phyloP scores from a whole-genome alignment of 2,329 filamentous ascomycete genomes.

The Phaeosphaeriaceae sp. region DNA sequence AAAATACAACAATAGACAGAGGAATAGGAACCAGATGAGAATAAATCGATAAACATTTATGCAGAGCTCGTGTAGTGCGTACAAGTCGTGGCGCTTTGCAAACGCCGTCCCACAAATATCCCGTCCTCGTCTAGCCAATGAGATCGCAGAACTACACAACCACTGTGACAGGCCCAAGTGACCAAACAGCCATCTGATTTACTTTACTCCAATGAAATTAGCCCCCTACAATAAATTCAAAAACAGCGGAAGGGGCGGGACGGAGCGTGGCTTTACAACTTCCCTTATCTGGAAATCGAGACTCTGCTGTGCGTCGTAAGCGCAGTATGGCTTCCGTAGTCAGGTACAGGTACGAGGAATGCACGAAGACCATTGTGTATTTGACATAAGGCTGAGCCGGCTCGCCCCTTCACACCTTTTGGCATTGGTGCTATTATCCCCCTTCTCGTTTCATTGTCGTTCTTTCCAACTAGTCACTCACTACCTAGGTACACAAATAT shows the following conservation, averaged over 20 bases:
- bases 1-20: no score
- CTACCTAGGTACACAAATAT: constrained; percentile 13
- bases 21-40: no score
- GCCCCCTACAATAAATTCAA: neutral
- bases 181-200: constrained; percentile 14
- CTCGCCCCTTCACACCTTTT: neutral
- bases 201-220: constrained; percentile 18
- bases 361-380: constrained; percentile 2
- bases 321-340: constrained; percentile 9
- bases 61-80: neutral
- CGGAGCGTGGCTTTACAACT: constrained; percentile 7
- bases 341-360: neutral
- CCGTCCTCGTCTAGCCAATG: constrained; percentile 16
- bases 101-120: constrained; percentile 13
- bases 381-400: neutral
- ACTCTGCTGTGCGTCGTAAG: constrained; percentile 12
- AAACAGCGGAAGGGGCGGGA: constrained; percentile 7
- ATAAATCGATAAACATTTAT: no score
- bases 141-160: constrained; percentile 6
- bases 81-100: constrained; percentile 13
- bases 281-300: constrained; percentile 15
- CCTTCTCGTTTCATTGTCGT: constrained; percentile 2
- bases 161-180: constrained; percentile 19
- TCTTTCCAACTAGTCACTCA: constrained; percentile 7
- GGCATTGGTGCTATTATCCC: neutral